Evolutionary conservation across 169 alveolate species (phyloP), one percentile per base, ranked within the genome.

Genomic region (Plasmodium malariae): DNA sequence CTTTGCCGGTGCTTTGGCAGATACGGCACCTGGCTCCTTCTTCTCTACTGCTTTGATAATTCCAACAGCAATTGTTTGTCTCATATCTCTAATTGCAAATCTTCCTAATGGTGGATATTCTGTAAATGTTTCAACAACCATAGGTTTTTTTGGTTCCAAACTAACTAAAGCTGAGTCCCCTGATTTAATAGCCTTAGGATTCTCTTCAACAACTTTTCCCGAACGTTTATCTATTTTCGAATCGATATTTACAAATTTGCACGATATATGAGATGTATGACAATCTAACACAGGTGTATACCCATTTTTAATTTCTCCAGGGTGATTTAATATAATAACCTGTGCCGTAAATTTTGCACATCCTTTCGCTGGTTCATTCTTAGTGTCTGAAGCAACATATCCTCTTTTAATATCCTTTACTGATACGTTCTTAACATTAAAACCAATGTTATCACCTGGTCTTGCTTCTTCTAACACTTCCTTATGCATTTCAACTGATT

Each of bases 391-490:
- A 65, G 99, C 99, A 62, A 98, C 99, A 93, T 93, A 96, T 62
- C 99, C 99, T 87, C 99, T 95, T 91, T 96, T 97, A 83, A 98
- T 95, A 94, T 98, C 99, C 94, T 98, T 97, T 76, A 97, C 98
- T 60, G 99, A 94, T 45, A 98, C 97, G 96, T 96, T 96, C 96
- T 98, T 97, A 59, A 98, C 97, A 94, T 97, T 98, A 97, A 98
- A 96, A 51, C 99, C 99, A 74, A 98, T 99, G 92, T 98, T 98
- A 95, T 98, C 99, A 72, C 99, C 99, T 26, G 99, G 99, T 80
- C 91, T 93, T 54, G 99, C 99, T 86, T 97, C 99, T 78, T 96
- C 97, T 73, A 98, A 95, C 55, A 96, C 95, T 95, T 98, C 98
- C 94, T 98, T 99, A 96, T 98, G 99, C 99, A 98, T 98, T 96